Percentiles rank a stretch among this genome's conserved stretches.
Evolutionary conservation across 1,139 yeast genomes (phyloP).

Genomic region (Barnettozyma hawaiiensis): DNA sequence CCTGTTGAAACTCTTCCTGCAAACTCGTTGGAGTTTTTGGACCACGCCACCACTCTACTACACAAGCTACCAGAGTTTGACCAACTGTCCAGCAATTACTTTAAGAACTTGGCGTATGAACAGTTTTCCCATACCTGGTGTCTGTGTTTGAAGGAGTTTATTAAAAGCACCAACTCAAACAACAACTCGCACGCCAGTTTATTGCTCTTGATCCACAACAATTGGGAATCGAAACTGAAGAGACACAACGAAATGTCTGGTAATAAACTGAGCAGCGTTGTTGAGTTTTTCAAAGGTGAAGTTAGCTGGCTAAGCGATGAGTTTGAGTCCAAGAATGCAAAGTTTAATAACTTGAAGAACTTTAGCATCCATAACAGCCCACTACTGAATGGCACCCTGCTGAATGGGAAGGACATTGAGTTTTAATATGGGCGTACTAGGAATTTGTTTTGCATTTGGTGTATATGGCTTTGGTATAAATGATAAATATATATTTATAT

Average conservation of each 20-base stretch:
- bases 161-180: constrained; percentile 25
- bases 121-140: constrained; percentile 77
- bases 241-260: constrained; percentile 54
- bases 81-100: constrained; percentile 67
- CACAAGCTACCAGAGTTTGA: constrained; percentile 69
- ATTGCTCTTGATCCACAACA: constrained; percentile 38
- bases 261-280: constrained; percentile 44
- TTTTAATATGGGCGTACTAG: not conserved
- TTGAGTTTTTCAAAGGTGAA: constrained; percentile 43
- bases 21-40: constrained; percentile 60
- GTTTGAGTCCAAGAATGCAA: constrained; percentile 12
- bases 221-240: constrained; percentile 51
- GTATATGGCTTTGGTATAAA: no score
- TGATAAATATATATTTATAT: no score
- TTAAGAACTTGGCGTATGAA: constrained; percentile 67
- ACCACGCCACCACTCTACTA: constrained; percentile 58
- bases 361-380: constrained; percentile 24
- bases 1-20: constrained; percentile 59
- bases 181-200: constrained; percentile 32
- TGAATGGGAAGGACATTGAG: constrained; percentile 4
- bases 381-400: constrained; percentile 15
- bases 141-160: constrained; percentile 48
- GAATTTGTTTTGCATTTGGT: not conserved
- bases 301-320: constrained; percentile 20
- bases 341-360: constrained; percentile 16